Evolutionary conservation across 225 moss, liverwort and hornwort species (phyloP), one percentile per base, ranked within the genome.

Genomic region (Straminergon stramineum): DNA sequence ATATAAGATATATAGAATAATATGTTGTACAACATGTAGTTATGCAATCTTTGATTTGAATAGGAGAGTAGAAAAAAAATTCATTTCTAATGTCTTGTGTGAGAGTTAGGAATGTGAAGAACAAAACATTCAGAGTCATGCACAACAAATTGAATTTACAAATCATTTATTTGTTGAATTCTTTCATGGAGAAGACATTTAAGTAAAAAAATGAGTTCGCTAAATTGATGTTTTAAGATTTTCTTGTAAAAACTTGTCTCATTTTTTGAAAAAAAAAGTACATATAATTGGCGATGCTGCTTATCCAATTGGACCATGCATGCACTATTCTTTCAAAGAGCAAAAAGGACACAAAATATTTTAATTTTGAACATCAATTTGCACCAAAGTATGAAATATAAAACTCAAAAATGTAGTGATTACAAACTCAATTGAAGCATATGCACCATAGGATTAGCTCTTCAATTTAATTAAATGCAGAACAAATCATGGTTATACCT

Each of bases 171-270:
- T 37, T 68, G 4, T 68, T n/a, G 68, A n/a, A 22, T 68, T 68
- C 2, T n/a, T 68, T 37, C 2, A 11, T 0, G 1, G 4, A n/a
- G 0, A 68, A 21, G 4, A n/a, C n/a, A 2, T 68, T 68, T 22
- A n/a, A 68, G 12, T 20, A 37, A 68, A n/a, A 52, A 20, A 37
- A 68, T 68, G 35, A 68, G 16, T 68, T 21, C n/a, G 17, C 68
- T 68, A n/a, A n/a, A 28, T 16, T 27, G 6, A 6, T 10, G 28
- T 10, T 43, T n/a, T 73, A 10, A 27, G 5, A 73, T 73, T 73
- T 43, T 1, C 43, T 28, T 16, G 2, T 4, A 5, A 43, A 71
- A 9, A 27, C 26, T 27, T 27, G 16, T 3, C 16, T 22, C 9
- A 1, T 26, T 26, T 41, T 41, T 23, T 0, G 1, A 68, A 21